phyloP scores from a whole-genome alignment of 768 basidiomycete genomes.

The Mycena leptocephala region DNA sequence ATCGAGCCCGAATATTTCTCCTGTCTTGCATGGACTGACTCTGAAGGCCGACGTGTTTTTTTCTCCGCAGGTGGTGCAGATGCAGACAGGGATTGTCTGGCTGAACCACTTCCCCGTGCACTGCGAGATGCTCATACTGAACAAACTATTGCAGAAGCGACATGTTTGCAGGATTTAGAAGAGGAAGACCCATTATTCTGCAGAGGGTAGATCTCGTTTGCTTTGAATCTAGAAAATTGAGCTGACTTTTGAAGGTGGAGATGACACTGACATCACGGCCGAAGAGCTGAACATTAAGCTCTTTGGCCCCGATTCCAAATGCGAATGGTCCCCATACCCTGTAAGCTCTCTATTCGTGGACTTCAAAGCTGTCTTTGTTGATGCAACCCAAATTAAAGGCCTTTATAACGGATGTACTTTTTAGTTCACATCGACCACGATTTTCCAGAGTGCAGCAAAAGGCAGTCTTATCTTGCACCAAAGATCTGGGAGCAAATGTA shows the following conservation, averaged over 20 bases:
- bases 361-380: too few relatives aligned
- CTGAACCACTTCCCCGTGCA: background rate
- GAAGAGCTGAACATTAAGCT: constrained; percentile 4
- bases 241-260: too few relatives aligned
- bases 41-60: background rate
- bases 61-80: background rate
- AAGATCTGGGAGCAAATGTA: constrained; percentile 46
- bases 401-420: constrained; percentile 49
- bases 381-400: constrained; percentile 34
- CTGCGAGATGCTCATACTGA: background rate
- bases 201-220: background rate
- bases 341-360: background rate
- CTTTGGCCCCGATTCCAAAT: constrained; percentile 10
- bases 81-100: background rate
- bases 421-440: constrained; percentile 48
- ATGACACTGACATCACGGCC: constrained; percentile 1
- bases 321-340: constrained; percentile 29
- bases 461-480: constrained; percentile 47
- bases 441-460: constrained; percentile 50
- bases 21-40: background rate
- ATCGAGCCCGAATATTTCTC: background rate
- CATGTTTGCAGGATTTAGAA: background rate
- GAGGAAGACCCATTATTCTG: constrained; percentile 6
- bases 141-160: background rate
- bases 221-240: too few relatives aligned